A percentile compares a stretch with the other conserved stretches of the same genome.
These are phyloP conservation scores for Phialophora macrospora DNA, from an alignment of 2,329 filamentous ascomycete genomes.

Conservation along the genomic window DNA sequence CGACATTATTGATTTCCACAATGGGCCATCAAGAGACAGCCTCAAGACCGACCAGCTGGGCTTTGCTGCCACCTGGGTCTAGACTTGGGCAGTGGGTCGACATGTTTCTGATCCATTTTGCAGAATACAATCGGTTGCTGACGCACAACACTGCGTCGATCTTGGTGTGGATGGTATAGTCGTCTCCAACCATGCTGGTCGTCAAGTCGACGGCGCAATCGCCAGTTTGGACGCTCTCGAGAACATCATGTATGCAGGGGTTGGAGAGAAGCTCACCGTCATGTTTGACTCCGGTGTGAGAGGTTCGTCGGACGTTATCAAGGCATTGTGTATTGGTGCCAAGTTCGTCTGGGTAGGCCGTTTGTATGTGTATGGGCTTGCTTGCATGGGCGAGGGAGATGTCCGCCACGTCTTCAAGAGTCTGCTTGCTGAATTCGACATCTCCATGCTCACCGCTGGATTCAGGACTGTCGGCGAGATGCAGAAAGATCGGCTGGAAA, in stretches of 20 bases:
- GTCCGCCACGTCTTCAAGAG: constrained; percentile 66
- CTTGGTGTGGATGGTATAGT: constrained; percentile 70
- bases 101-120: not conserved
- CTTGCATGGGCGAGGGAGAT: constrained; percentile 64
- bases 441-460: constrained; percentile 64
- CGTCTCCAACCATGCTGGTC: constrained; percentile 72
- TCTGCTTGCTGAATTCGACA: constrained; percentile 67
- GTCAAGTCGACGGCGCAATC: constrained; percentile 66
- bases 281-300: constrained; percentile 67
- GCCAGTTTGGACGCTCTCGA: constrained; percentile 65
- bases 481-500: constrained; percentile 47
- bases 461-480: constrained; percentile 61
- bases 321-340: constrained; percentile 65
- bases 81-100: not conserved
- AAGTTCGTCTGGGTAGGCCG: constrained; percentile 67
- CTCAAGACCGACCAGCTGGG: too few relatives aligned
- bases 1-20: too few relatives aligned
- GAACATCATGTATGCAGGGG: constrained; percentile 58
- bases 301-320: constrained; percentile 63
- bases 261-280: constrained; percentile 58
- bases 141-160: constrained; percentile 65
- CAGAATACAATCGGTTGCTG: constrained; percentile 65
- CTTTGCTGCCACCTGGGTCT: too few relatives aligned
- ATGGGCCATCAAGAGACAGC: too few relatives aligned
- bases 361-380: constrained; percentile 56